These are phyloP conservation scores for Allomyces macrogynus DNA, from an alignment of 192 early-diverging fungal genomes.

Conservation along the genomic window DNA sequence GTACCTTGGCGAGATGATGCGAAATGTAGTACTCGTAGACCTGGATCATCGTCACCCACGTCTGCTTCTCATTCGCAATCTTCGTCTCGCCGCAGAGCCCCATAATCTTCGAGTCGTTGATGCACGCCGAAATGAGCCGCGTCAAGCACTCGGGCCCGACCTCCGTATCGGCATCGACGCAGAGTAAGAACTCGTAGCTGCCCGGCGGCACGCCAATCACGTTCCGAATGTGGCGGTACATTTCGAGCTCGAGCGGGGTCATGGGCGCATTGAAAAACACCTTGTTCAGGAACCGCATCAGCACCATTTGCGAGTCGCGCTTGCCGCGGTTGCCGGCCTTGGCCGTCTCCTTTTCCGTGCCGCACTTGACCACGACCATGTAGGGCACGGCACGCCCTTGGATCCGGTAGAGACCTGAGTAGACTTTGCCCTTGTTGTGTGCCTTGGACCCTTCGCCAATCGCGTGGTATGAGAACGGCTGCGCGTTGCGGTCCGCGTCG, in stretches of 20 bases:
- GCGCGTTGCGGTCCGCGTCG: conserved; percentile 56
- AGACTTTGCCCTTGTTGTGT: conserved; percentile 93
- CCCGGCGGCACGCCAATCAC: conserved; percentile 92
- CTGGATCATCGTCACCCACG: conserved; percentile 97
- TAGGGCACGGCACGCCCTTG: conserved; percentile 83
- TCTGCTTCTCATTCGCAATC: conserved; percentile 76
- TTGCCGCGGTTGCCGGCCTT: conserved; percentile 93
- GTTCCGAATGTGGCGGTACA: conserved; percentile 97
- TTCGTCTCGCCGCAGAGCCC: conserved; percentile 92
- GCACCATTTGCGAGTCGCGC: conserved; percentile 93
- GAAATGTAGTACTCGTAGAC: conserved; percentile 98
- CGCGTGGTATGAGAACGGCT: conserved; percentile 66
- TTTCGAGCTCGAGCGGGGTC: conserved; percentile 88
- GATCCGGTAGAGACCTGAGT: conserved; percentile 86
- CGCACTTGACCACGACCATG: conserved; percentile 88
- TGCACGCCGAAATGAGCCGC: conserved; percentile 75
- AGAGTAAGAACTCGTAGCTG: conserved; percentile 90
- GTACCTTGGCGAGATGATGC: conserved; percentile 73
- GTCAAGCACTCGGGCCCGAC: conserved; percentile 82
- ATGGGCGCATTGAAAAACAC: conserved; percentile 86
- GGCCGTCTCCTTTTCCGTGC: conserved; percentile 54
- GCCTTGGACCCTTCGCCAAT: conserved; percentile 74
- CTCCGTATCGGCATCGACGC: conserved; percentile 96
- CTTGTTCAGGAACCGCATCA: conserved; percentile 94
- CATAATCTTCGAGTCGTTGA: conserved; percentile 76